Evolutionary conservation across 2,329 filamentous ascomycete species (phyloP), one percentile per base, ranked within the genome.

Genomic region (Xylariales sp.): DNA sequence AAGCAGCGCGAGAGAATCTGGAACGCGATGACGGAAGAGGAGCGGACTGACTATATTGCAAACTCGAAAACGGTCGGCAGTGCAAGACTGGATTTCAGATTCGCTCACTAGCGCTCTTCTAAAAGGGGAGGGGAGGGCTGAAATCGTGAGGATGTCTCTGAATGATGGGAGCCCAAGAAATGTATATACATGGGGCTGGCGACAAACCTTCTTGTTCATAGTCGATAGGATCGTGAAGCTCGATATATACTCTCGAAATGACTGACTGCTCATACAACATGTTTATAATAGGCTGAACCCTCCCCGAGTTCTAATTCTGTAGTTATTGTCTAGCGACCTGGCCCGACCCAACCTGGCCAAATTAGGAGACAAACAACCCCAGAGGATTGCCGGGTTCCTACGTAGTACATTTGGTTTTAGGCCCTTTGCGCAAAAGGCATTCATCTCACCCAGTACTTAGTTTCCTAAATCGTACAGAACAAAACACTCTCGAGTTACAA

Each of bases 41-140:
- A 87, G 72, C 81, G 81, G 73, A 77, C 77, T 1, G 69, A 81
- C 23, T 90, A 90, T 73, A 78, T 86, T 1, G 69, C 72, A 18
- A 79, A 74, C 3, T 84, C 81, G 1, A 79, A 66, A 12, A 73
- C 80, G 6, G 76, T 81, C 45, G 83, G 83, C n/a, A 83, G 81
- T 61, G 80, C 81, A 62, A 75, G 78, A 70, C 69, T 83, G 43
- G 80, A 83, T 72, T 83, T 83, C 54, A 75, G 78, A 60, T 83
- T 83, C 71, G 77, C 79, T 16, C 78, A 81, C 64, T 83, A 67
- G 23, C 14, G n/a, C 8, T 30, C 1, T 3, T 32, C n/a, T 58
- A 46, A 32, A 53, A 7, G 5, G 6, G 34, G 39, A 3, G 41
- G 39, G 28, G 10, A 16, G 3, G 3, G 18, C 18, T 30, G 16